phyloP scores from a whole-genome alignment of 129 eudicot species.

The Tagetes patula region DNA sequence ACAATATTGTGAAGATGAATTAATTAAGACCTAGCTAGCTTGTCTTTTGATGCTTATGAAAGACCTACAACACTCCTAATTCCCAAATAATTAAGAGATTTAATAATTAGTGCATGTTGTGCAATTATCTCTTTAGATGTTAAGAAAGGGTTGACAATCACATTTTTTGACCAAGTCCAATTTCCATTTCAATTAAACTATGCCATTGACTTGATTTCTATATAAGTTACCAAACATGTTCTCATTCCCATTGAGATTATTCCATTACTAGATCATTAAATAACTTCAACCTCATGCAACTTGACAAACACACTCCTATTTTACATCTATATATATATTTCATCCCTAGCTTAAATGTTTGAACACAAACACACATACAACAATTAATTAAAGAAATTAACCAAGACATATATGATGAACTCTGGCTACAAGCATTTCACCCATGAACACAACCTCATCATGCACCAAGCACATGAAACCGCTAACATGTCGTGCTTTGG shows the following conservation, averaged over 20 bases:
- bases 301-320: conserved; percentile 11
- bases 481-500: conserved; percentile 29
- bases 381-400: not conserved
- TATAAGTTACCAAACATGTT: conserved; percentile 14
- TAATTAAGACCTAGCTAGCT: too few relatives aligned
- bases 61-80: too few relatives aligned
- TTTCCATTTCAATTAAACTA: not conserved
- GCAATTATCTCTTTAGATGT: not conserved
- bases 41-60: too few relatives aligned
- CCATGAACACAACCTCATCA: conserved; percentile 36
- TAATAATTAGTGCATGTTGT: too few relatives aligned
- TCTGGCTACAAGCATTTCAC: conserved; percentile 38
- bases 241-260: not conserved
- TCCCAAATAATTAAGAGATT: too few relatives aligned
- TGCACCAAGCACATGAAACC: conserved; percentile 27
- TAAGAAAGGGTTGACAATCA: conserved; percentile 13
- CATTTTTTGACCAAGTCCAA: conserved; percentile 17
- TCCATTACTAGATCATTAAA: conserved; percentile 6
- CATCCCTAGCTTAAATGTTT: not conserved
- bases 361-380: conserved; percentile 8
- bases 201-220: conserved; percentile 11
- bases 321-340: conserved; percentile 12
- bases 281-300: not conserved
- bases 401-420: conserved; percentile 29
- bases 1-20: too few relatives aligned